Percentiles rank a stretch among this genome's conserved stretches.
phyloP scores from a whole-genome alignment of 2,329 filamentous ascomycete genomes.

The Stachybotrys elegans region DNA sequence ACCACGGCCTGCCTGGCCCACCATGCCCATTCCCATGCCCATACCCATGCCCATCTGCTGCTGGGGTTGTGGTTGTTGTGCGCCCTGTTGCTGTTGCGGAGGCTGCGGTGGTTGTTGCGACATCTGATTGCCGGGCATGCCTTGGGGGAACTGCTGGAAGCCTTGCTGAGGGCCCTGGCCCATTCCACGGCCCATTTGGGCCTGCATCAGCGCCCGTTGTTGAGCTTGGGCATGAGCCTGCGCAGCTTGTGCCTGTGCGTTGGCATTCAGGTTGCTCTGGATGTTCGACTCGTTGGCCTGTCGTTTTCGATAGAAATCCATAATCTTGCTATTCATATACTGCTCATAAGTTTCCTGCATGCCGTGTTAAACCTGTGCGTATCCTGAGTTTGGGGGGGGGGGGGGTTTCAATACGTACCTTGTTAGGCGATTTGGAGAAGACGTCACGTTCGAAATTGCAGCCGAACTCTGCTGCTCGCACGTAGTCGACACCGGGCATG shows the following conservation, averaged over 20 bases:
- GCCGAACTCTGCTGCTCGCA: conserved; percentile 35
- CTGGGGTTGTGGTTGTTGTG: conserved; percentile 21
- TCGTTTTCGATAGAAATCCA: conserved; percentile 46
- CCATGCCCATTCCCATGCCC: conserved; percentile 36
- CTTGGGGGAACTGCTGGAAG: conserved; percentile 55
- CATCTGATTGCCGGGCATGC: conserved; percentile 51
- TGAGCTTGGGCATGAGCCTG: conserved; percentile 34
- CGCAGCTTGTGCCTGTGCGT: conserved; percentile 31
- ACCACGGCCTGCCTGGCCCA: conserved; percentile 30
- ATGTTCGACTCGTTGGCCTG: conserved; percentile 44
- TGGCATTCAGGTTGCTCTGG: conserved; percentile 45
- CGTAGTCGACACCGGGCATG: conserved; percentile 32
- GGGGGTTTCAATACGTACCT: conserved; percentile 30
- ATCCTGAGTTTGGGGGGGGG: not conserved
- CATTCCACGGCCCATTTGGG: conserved; percentile 49
- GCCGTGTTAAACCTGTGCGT: conserved; percentile 13
- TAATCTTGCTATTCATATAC: conserved; percentile 37
- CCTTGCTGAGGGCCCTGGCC: conserved; percentile 45
- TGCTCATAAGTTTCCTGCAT: conserved; percentile 45
- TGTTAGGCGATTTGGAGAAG: conserved; percentile 40
- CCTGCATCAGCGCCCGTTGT: conserved; percentile 45
- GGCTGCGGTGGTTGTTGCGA: conserved; percentile 38
- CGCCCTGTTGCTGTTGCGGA: conserved; percentile 15
- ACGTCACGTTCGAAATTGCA: conserved; percentile 43
- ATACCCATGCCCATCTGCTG: conserved; percentile 22